Conservation (phyloP, 2,329 filamentous ascomycete genomes). For the Pezicula neosporulosa region DNA sequence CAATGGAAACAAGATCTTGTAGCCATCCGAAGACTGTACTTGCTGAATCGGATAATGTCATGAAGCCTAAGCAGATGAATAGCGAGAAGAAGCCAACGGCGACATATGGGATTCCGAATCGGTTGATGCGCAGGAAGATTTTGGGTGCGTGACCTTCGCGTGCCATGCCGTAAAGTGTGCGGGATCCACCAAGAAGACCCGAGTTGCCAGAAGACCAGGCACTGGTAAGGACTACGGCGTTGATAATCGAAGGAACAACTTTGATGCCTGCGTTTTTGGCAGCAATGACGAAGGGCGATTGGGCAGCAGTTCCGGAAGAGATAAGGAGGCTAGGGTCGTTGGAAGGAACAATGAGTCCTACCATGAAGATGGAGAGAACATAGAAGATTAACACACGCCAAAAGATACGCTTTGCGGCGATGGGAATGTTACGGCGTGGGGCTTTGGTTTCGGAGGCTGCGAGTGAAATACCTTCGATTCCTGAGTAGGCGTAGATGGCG, state of each 20-base stretch:
- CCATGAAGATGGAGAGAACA: conserved; percentile 44
- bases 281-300: conserved; percentile 66
- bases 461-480: conserved; percentile 48
- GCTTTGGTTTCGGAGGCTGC: conserved; percentile 51
- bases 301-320: conserved; percentile 45
- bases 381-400: conserved; percentile 54
- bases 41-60: conserved; percentile 52
- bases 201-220: conserved; percentile 64
- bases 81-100: conserved; percentile 48
- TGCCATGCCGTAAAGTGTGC: conserved; percentile 54
- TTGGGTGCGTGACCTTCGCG: conserved; percentile 54
- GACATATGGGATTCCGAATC: conserved; percentile 52
- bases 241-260: conserved; percentile 67
- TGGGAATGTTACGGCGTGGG: conserved; percentile 46
- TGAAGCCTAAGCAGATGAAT: conserved; percentile 56
- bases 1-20: conserved; percentile 47
- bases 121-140: conserved; percentile 49
- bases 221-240: conserved; percentile 69
- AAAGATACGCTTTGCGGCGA: conserved; percentile 43
- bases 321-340: conserved; percentile 43
- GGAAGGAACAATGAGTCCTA: conserved; percentile 53
- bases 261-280: conserved; percentile 62
- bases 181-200: conserved; percentile 55
- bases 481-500: conserved; percentile 40
- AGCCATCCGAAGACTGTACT: conserved; percentile 63